phyloP scores from a whole-genome alignment of 2,329 filamentous ascomycete genomes.

The Raffaelea deltoideospora region DNA sequence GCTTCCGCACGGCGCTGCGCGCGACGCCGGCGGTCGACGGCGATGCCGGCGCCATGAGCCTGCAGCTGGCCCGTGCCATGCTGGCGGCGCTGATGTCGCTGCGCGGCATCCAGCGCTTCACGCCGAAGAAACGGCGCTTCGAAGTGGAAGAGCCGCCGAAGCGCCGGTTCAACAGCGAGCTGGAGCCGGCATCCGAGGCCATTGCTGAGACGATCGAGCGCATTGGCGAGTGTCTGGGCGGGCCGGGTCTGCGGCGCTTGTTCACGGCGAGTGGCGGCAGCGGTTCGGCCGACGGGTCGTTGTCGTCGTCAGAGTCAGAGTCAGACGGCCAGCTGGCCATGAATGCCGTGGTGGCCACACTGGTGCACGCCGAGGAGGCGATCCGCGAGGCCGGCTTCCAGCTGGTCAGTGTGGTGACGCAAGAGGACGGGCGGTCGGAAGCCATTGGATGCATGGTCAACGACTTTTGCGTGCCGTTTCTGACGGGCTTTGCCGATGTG shows the following conservation, averaged over 20 bases:
- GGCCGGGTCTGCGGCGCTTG: constrained; percentile 55
- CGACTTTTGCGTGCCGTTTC: constrained; percentile 25
- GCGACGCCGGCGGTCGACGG: no score
- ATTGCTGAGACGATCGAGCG: constrained; percentile 64
- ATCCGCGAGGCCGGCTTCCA: constrained; percentile 70
- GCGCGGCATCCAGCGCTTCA: constrained; percentile 61
- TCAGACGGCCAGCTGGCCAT: constrained; percentile 46
- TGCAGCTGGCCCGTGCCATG: constrained; percentile 61
- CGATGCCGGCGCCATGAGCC: no score
- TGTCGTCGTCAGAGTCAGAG: no score
- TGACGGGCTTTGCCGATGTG: constrained; percentile 28
- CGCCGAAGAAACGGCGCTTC: constrained; percentile 31
- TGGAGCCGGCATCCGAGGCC: constrained; percentile 37
- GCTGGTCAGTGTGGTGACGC: constrained; percentile 68
- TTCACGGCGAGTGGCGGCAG: no score
- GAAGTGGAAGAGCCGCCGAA: constrained; percentile 29
- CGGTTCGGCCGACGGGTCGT: no score
- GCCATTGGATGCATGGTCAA: constrained; percentile 32
- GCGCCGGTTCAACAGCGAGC: constrained; percentile 62
- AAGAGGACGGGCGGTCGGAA: constrained; percentile 39
- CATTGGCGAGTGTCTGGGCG: constrained; percentile 55
- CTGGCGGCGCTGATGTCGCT: constrained; percentile 56
- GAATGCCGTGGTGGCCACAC: constrained; percentile 58
- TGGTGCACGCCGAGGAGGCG: constrained; percentile 66
- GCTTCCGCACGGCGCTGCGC: constrained; percentile 54